phyloP scores from a whole-genome alignment of 108 stramenopile species.

The Pseudonitzschia delicatissima region DNA sequence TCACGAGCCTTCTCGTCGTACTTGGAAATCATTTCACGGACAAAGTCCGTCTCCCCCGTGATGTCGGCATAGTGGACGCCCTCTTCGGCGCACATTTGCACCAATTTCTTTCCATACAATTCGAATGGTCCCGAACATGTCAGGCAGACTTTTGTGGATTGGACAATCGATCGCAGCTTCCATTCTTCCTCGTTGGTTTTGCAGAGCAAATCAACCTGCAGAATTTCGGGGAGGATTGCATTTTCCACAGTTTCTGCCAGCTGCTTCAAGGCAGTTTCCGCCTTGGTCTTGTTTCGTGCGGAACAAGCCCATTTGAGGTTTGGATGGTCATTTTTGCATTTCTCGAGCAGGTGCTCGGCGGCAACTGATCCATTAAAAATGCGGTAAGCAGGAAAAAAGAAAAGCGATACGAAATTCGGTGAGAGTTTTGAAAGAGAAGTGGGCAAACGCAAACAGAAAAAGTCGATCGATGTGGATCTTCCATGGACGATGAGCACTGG shows the following conservation, averaged over 20 bases:
- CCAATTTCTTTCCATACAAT: conserved; percentile 76
- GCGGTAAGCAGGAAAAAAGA: no score
- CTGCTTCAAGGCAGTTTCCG: conserved; percentile 23
- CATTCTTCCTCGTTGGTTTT: conserved; percentile 22
- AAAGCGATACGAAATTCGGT: no score
- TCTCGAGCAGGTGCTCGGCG: conserved; percentile 41
- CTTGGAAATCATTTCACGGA: conserved; percentile 61
- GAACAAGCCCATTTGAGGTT: conserved; percentile 51
- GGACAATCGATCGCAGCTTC: conserved; percentile 35
- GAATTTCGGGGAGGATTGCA: conserved; percentile 9
- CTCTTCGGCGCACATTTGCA: conserved; percentile 76
- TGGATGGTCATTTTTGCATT: conserved; percentile 8
- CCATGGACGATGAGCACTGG: no score
- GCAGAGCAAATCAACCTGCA: conserved; percentile 30
- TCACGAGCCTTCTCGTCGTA: conserved; percentile 60
- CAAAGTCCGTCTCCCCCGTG: conserved; percentile 90
- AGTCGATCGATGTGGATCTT: no score
- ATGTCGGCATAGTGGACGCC: conserved; percentile 93
- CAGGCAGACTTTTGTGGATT: conserved; percentile 47
- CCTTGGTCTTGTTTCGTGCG: conserved; percentile 43
- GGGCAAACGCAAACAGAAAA: no score
- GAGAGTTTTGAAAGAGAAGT: no score
- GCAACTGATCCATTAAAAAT: conserved; percentile 21
- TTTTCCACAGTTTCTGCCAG: conserved; percentile 12
- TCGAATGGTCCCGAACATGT: conserved; percentile 83